Base-by-base conservation (phyloP, 208 protist species). In the Herpetomonas tarakana region DNA sequence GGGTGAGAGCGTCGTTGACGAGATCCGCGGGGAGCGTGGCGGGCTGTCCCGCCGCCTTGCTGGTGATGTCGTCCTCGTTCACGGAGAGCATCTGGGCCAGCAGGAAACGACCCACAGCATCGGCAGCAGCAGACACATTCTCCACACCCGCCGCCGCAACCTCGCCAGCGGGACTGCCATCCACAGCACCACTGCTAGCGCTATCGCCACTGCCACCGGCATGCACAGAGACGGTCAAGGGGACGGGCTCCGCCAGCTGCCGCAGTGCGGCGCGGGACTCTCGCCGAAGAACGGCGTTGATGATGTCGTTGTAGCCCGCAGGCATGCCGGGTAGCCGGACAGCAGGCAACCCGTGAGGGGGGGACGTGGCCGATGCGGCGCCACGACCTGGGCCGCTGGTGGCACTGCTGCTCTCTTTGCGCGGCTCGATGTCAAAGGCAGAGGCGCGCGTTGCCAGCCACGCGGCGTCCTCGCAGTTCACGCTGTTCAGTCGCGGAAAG, bases 401-500 rank as follows among this genome's bases (percentile, higher is more conserved):
- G n/a, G n/a, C n/a, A n/a, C n/a, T n/a, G n/a, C n/a, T n/a, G n/a
- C n/a, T n/a, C n/a, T n/a, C n/a, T n/a, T n/a, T n/a, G n/a, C n/a
- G n/a, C n/a, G n/a, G n/a, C n/a, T n/a, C n/a, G n/a, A n/a, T n/a
- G n/a, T n/a, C 28, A 6, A 41, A 25, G 6, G 52, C 18, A 57
- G 28, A 57, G 11, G 30, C 11, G 6, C 18, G 4, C 47, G 35
- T 29, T 39, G 27, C 29, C 19, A 9, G 28, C 60, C 3, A 19
- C 25, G n/a, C 21, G 4, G 14, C 21, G 21, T 18, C 28, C 54
- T 3, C 62, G 69, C 44, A 63, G 55, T 2, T 52, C 58, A 29
- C 12, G 63, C 55, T 16, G 39, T 51, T 61, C 27, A 69, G 35
- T 12, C 70, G 50, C 1, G 79, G 78, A 41, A 85, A 77, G 21